Evolutionary conservation across 441 rosid genomes (phyloP).

Genomic region (Euphorbia schlechtendalii): DNA sequence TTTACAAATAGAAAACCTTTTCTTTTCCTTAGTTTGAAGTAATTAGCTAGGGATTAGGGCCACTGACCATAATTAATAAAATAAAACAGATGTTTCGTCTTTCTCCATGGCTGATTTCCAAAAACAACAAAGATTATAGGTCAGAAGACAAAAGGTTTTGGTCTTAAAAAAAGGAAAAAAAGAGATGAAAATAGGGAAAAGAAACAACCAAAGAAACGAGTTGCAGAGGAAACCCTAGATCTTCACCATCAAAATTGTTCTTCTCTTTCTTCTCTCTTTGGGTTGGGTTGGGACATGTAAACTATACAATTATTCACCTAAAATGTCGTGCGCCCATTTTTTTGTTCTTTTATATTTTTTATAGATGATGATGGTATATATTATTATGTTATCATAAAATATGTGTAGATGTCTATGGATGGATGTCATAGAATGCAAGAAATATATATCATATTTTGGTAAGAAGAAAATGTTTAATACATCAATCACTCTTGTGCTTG

Average conservation of each 20-base stretch:
- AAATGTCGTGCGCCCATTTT: constrained; percentile 30
- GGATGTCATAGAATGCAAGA: no score
- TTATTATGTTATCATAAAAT: no score
- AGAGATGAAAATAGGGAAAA: constrained; percentile 10
- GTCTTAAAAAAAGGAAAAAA: constrained; percentile 13
- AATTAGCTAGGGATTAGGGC: constrained; percentile 18
- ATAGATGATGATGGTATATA: no score
- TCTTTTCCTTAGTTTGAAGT: background rate
- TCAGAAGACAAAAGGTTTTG: constrained; percentile 24
- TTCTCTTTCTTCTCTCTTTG: constrained; percentile 27
- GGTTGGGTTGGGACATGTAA: constrained; percentile 34
- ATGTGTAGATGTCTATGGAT: no score
- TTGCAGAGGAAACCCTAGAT: constrained; percentile 61
- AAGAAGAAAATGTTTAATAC: no score
- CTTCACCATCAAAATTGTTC: constrained; percentile 42
- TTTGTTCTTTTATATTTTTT: constrained; percentile 9
- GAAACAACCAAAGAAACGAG: constrained; percentile 20
- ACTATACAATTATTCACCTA: constrained; percentile 45
- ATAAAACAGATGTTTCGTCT: background rate
- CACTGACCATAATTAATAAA: constrained; percentile 10
- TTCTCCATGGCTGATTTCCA: constrained; percentile 6
- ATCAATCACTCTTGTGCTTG: no score
- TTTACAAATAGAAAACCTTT: background rate
- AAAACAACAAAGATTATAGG: background rate
- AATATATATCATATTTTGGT: no score